Conservation (phyloP, 1,139 yeast genomes). For the Pichia sp. region DNA sequence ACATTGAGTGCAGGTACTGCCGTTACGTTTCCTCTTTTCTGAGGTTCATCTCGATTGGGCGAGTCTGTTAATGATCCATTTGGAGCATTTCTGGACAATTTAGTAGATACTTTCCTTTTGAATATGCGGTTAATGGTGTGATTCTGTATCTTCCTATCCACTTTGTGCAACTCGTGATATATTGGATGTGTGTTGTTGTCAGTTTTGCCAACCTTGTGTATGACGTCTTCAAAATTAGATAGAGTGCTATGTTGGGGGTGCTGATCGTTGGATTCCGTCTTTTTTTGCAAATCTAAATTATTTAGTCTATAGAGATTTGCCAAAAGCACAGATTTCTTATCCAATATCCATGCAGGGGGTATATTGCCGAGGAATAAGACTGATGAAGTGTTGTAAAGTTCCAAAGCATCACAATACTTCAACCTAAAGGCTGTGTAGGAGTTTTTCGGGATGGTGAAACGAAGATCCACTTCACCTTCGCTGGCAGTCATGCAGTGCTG, state of each 20-base stretch:
- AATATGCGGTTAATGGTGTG: too few species aligned
- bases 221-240: conserved; percentile 3
- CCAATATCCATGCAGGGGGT: conserved; percentile 56
- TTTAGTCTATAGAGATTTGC: conserved; percentile 10
- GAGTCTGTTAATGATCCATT: too few species aligned
- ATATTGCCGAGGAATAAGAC: conserved; percentile 55
- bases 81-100: too few species aligned
- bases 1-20: too few species aligned
- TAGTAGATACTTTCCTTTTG: too few species aligned
- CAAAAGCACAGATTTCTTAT: conserved; percentile 24
- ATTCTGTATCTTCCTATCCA: too few species aligned
- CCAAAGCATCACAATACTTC: conserved; percentile 43
- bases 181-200: too few species aligned
- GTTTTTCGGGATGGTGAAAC: conserved; percentile 26
- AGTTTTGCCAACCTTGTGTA: too few species aligned
- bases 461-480: background rate
- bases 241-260: conserved; percentile 3
- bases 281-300: background rate
- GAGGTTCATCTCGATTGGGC: too few species aligned
- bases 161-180: too few species aligned
- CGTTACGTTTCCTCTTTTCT: too few species aligned
- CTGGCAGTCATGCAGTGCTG: background rate
- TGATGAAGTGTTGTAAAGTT: conserved; percentile 43
- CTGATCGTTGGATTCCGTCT: background rate
- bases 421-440: conserved; percentile 66